Percentiles rank a stretch among this genome's conserved stretches.
Conservation (phyloP, 1,284 basidiomycete species). For the Ustilago lituana region DNA sequence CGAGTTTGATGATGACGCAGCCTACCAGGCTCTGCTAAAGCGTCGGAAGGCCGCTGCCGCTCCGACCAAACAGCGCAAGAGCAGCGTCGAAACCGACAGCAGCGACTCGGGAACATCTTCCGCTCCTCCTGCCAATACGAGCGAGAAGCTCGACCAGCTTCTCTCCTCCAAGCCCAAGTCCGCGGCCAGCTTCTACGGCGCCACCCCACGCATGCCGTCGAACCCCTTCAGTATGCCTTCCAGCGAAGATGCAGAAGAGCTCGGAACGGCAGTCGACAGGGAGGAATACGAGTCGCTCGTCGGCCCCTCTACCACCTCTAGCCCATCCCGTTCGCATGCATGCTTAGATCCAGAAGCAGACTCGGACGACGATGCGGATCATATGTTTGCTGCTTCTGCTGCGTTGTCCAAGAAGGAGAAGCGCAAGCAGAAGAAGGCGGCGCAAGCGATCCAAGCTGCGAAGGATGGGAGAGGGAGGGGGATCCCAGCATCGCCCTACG, state of each 20-base stretch:
- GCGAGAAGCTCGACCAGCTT: slow-evolving; percentile 23
- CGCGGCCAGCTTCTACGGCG: slow-evolving; percentile 42
- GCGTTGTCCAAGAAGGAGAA: slow-evolving; percentile 38
- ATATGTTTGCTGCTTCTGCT: background rate
- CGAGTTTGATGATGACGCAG: slow-evolving; percentile 16
- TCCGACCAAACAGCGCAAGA: too few species aligned
- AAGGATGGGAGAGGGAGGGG: slow-evolving; percentile 15
- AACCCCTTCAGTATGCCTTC: slow-evolving; percentile 25
- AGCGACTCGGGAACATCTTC: slow-evolving; percentile 6
- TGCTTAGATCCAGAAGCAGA: slow-evolving; percentile 13
- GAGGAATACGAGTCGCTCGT: slow-evolving; percentile 46
- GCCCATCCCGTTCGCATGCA: background rate
- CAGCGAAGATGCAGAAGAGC: slow-evolving; percentile 20
- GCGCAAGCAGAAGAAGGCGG: slow-evolving; percentile 37
- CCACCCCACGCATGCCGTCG: background rate
- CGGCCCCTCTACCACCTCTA: slow-evolving; percentile 1
- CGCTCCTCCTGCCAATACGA: slow-evolving; percentile 4
- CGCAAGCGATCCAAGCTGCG: slow-evolving; percentile 7
- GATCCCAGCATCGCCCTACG: slow-evolving; percentile 32
- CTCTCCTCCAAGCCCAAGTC: slow-evolving; percentile 37
- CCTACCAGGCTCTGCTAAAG: slow-evolving; percentile 20
- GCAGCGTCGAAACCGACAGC: too few species aligned
- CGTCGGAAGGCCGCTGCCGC: slow-evolving; percentile 10
- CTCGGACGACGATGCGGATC: slow-evolving; percentile 7
- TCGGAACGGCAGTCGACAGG: slow-evolving; percentile 32